Evolutionary conservation across 371 early-diverging fungal genomes (phyloP).

Genomic region (Circinella umbellata): DNA sequence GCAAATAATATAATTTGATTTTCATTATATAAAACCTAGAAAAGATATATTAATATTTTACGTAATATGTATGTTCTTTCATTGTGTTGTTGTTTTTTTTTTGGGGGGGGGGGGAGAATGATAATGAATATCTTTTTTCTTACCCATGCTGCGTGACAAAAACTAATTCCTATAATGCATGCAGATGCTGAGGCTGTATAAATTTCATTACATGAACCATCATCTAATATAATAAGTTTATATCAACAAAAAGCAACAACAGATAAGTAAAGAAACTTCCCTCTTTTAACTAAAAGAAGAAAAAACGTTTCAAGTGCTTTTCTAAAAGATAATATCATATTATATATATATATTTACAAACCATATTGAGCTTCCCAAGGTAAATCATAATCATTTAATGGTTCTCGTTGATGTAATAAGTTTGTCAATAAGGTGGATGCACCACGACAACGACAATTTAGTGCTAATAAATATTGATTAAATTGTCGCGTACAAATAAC

Average conservation of each 20-base stretch:
- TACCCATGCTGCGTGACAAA: slow-evolving; percentile 69
- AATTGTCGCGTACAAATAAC: slow-evolving; percentile 75
- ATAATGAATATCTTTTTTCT: neutral
- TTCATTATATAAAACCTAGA: slow-evolving; percentile 65
- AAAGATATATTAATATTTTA: neutral
- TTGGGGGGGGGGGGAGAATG: neutral
- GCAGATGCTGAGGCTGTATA: slow-evolving; percentile 59
- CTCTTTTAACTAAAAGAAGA: too few species aligned
- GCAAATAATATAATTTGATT: slow-evolving; percentile 76
- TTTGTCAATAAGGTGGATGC: slow-evolving; percentile 74
- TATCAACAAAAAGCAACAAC: neutral
- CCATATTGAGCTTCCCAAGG: slow-evolving; percentile 83
- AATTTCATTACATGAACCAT: slow-evolving; percentile 76
- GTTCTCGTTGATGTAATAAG: slow-evolving; percentile 65
- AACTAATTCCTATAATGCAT: slow-evolving; percentile 63
- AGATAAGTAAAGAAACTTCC: too few species aligned
- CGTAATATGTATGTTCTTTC: too few species aligned
- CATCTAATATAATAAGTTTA: slow-evolving; percentile 32
- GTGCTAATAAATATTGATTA: slow-evolving; percentile 71
- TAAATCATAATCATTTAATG: slow-evolving; percentile 60
- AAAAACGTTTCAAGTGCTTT: too few species aligned
- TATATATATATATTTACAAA: slow-evolving; percentile 8
- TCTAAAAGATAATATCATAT: too few species aligned
- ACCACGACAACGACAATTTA: slow-evolving; percentile 72
- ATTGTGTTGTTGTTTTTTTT: too few species aligned